Evolutionary conservation across 2,329 filamentous ascomycete species (phyloP).

Genomic region (Pseudogymnoascus verrucosus): DNA sequence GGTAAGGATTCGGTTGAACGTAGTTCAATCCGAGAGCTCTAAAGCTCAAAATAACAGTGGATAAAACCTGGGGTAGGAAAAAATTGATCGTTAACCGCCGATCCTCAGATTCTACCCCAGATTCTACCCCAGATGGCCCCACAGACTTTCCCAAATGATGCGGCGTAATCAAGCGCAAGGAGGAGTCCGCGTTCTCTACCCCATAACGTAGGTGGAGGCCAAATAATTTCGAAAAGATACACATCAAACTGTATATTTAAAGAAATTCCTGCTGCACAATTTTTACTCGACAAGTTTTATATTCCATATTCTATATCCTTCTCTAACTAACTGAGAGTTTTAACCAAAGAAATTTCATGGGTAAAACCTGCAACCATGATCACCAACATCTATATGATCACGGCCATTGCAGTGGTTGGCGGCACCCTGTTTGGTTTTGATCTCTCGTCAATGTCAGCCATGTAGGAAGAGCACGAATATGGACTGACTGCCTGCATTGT

Average conservation of each 20-base stretch:
- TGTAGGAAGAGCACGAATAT: conserved; percentile 33
- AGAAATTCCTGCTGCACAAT: neutral
- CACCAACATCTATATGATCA: conserved; percentile 24
- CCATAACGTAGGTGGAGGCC: neutral
- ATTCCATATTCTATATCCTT: neutral
- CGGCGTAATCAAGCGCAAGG: neutral
- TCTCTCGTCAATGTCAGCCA: conserved; percentile 50
- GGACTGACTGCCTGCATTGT: conserved; percentile 42
- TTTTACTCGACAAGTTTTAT: neutral
- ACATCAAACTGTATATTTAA: neutral
- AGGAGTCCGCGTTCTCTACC: neutral
- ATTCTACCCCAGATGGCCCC: neutral
- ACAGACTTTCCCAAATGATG: neutral
- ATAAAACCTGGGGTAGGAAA: neutral
- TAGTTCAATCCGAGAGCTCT: neutral
- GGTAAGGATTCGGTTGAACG: neutral
- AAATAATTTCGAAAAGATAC: neutral
- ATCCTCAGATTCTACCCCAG: neutral
- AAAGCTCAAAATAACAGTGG: neutral
- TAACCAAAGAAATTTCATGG: neutral
- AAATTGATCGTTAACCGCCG: neutral
- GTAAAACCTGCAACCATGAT: neutral
- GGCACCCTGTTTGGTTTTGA: conserved; percentile 36
- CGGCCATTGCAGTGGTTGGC: conserved; percentile 27
- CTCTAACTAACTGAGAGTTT: neutral